Conservation (phyloP, 768 basidiomycete genomes). For the Russula foetens region DNA sequence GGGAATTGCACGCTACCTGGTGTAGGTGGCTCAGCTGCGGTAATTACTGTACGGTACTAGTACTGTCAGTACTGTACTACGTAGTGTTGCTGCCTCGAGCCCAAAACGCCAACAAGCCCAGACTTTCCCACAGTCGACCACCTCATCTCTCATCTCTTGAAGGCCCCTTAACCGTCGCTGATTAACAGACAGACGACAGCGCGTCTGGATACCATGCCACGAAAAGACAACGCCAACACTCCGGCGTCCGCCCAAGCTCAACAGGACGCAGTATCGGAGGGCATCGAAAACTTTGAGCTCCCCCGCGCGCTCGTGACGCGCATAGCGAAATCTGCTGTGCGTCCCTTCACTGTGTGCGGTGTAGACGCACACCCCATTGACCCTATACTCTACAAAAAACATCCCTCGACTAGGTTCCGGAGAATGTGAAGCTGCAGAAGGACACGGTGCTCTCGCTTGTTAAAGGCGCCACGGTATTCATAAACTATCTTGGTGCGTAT, state of each 20-base stretch:
- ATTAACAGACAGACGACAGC: too few species aligned
- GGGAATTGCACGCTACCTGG: too few species aligned
- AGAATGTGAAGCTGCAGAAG: constrained; percentile 81
- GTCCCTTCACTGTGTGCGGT: constrained; percentile 23
- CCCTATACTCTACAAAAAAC: too few species aligned
- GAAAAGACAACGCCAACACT: constrained; percentile 51
- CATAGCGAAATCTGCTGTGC: constrained; percentile 77
- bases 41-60: too few species aligned
- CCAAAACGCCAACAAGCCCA: too few species aligned
- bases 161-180: too few species aligned
- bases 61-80: too few species aligned
- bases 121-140: too few species aligned
- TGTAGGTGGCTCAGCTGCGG: too few species aligned
- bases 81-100: too few species aligned
- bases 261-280: constrained; percentile 72
- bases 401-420: constrained; percentile 51
- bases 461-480: constrained; percentile 90
- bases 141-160: neutral
- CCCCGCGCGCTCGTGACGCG: constrained; percentile 77
- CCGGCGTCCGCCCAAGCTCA: constrained; percentile 66
- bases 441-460: constrained; percentile 79
- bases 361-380: too few species aligned
- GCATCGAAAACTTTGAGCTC: constrained; percentile 84
- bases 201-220: too few species aligned
- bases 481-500: constrained; percentile 79